These are phyloP conservation scores for Lablab purpureus DNA, from an alignment of 306 rosid species.

Conservation along the genomic window DNA sequence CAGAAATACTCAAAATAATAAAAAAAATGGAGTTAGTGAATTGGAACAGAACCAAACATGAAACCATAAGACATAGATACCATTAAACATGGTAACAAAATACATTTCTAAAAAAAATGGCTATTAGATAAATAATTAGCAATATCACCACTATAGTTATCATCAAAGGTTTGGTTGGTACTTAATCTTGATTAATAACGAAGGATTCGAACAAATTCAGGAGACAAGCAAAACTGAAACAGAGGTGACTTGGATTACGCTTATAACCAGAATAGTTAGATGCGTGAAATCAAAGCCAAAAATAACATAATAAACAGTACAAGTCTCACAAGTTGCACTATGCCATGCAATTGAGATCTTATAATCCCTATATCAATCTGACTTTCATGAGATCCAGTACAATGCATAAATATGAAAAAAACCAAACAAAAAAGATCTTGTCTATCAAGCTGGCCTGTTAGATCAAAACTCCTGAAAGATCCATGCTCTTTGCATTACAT, in stretches of 20 bases:
- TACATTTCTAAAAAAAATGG: slow-evolving; percentile 17
- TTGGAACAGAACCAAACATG: slow-evolving; percentile 13
- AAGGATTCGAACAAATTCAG: slow-evolving; percentile 21
- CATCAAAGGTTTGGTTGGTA: slow-evolving; percentile 26
- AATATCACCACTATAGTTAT: slow-evolving; percentile 1
- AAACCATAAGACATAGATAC: slow-evolving; percentile 1
- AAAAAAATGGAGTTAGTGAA: neutral
- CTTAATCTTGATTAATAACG: neutral
- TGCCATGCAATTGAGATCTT: slow-evolving; percentile 25
- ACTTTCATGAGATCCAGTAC: slow-evolving; percentile 21
- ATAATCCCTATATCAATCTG: slow-evolving; percentile 23
- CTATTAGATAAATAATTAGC: slow-evolving; percentile 26
- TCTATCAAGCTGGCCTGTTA: slow-evolving; percentile 10
- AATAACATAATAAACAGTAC: neutral
- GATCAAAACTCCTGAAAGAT: slow-evolving; percentile 14
- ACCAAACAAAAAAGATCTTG: slow-evolving; percentile 16
- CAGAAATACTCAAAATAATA: neutral
- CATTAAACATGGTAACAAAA: slow-evolving; percentile 11
- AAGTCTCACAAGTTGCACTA: neutral
- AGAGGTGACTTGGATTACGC: slow-evolving; percentile 4
- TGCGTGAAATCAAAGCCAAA: neutral
- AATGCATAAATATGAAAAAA: slow-evolving; percentile 27
- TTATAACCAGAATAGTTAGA: slow-evolving; percentile 12
- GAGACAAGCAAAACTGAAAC: slow-evolving; percentile 1
- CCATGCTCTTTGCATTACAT: slow-evolving; percentile 13